Base-by-base conservation (phyloP, 768 basidiomycete species). In the Cystofilobasidium macerans region DNA sequence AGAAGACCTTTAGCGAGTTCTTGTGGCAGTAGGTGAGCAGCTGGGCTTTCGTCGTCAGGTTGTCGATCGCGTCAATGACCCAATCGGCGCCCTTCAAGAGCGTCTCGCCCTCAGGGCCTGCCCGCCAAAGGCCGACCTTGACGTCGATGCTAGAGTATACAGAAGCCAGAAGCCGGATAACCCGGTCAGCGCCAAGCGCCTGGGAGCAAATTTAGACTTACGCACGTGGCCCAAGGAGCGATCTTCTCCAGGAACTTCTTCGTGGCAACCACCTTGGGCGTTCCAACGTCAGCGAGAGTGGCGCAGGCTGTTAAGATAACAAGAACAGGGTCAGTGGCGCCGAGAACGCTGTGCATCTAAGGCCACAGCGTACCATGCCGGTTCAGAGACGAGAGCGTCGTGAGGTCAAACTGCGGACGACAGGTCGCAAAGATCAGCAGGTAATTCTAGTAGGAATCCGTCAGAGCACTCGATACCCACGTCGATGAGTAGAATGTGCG, bases 21-120 rank as follows among this genome's bases (percentile, higher is more conserved):
- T 85, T 82, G 71, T 87, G 82, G 72, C 94, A 99, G 75, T 93
- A 86, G 65, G 87, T 84, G 11, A 99, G 81, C 51, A 98, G 79
- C 71, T 98, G 93, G 14, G 95, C 77, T 75, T 99, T 98, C 0
- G 94, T 94, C 56, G 87, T 83, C 69, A 98, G 94, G 73, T 99
- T 98, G 77, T 98, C 94, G 67, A 98, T 99, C 7, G 92, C 92
- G 76, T 99, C 94, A 84, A 99, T 82, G 26, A 98, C 94, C 89
- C 92, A 99, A 72, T 97, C 91, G 1, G 85, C 87, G 30, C 85
- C 92, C 40, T 85, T 84, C 0, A 99, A 78, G 40, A 93, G 78
- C 2, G 73, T 73, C 6, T 82, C 86, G 0, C 89, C 88, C 30
- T 85, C 83, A 65, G 71, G 70, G 3, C 76, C 89, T 72, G 89